phyloP scores from a whole-genome alignment of 23 red algal species.

The Gracilariopsis chorda region DNA sequence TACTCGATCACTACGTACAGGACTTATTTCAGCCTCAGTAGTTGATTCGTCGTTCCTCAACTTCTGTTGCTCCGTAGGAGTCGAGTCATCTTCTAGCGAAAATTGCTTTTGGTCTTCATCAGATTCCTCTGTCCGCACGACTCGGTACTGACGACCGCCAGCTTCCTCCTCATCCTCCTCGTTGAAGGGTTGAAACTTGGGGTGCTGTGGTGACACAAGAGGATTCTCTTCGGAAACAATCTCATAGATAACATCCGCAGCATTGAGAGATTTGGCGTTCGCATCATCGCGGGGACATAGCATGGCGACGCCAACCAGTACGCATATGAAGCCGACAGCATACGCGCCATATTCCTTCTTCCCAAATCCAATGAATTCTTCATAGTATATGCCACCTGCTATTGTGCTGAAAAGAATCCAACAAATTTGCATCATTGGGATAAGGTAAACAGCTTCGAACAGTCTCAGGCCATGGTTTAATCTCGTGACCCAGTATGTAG shows the following conservation, averaged over 20 bases:
- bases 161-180: constrained; percentile 29
- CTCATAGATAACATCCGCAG: constrained; percentile 77
- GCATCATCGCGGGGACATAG: constrained; percentile 79
- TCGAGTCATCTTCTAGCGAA: background rate
- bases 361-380: constrained; percentile 85
- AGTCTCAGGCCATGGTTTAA: constrained; percentile 81
- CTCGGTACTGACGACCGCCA: constrained; percentile 14
- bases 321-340: constrained; percentile 55
- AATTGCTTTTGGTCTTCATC: constrained; percentile 10
- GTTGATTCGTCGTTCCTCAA: background rate
- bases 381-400: constrained; percentile 84
- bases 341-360: constrained; percentile 74
- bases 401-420: constrained; percentile 90
- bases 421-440: constrained; percentile 93
- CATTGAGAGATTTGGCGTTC: constrained; percentile 59
- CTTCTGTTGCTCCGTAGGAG: background rate
- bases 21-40: background rate
- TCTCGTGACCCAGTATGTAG: constrained; percentile 81
- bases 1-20: background rate
- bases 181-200: constrained; percentile 53
- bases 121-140: constrained; percentile 14
- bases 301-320: constrained; percentile 74
- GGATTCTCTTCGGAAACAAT: constrained; percentile 76
- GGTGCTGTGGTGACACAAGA: constrained; percentile 2
- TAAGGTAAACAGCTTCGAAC: constrained; percentile 85